A percentile compares a stretch with the other conserved stretches of the same genome.
These are phyloP conservation scores for Albizia julibrissin DNA, from an alignment of 306 rosid genomes.

Conservation along the genomic window DNA sequence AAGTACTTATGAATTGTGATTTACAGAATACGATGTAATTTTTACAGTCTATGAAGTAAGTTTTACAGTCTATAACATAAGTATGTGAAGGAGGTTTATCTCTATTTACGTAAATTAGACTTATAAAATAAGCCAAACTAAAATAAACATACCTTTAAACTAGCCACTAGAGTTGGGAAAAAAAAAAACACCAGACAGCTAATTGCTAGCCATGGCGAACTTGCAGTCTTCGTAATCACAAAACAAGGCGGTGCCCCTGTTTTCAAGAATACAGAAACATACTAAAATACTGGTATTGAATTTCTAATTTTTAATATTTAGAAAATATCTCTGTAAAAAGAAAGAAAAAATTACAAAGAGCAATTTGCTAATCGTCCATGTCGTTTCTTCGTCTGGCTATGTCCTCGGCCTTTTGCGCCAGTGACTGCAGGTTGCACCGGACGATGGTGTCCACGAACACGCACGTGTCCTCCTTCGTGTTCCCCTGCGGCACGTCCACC, in stretches of 20 bases:
- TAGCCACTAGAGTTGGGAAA: no score
- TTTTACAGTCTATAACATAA: no score
- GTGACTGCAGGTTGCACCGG: conserved; percentile 90
- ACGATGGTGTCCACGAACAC: conserved; percentile 84
- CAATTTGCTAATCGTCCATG: conserved; percentile 24
- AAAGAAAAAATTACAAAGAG: conserved; percentile 1
- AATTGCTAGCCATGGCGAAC: not conserved
- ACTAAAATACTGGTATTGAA: no score
- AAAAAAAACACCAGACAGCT: no score
- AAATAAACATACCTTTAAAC: no score
- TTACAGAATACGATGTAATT: no score
- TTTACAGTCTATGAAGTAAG: no score
- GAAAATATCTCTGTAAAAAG: not conserved
- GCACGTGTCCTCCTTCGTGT: conserved; percentile 82
- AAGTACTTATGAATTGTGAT: no score
- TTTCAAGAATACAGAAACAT: not conserved
- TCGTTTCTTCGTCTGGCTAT: conserved; percentile 38
- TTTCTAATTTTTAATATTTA: not conserved
- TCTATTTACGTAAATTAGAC: no score
- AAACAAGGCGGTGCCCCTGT: not conserved
- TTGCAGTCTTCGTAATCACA: not conserved
- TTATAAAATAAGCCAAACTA: no score
- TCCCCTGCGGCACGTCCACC: conserved; percentile 93
- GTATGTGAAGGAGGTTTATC: no score
- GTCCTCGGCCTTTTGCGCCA: conserved; percentile 77